Base-by-base conservation (phyloP, 495 filamentous ascomycete genomes). In the Halenospora varia region DNA sequence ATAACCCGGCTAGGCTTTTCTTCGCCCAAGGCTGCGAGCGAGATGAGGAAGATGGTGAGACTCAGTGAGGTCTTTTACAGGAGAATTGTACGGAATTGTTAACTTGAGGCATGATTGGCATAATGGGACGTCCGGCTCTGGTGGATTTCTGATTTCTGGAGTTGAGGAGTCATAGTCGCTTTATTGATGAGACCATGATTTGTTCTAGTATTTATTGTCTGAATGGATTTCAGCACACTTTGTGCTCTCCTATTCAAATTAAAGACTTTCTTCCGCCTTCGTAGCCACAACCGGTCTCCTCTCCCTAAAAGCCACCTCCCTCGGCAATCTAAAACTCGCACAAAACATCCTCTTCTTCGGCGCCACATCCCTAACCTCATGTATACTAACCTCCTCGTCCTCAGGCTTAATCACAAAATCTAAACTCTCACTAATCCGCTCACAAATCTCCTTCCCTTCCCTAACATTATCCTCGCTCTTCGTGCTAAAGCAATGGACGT, bases 331-430 rank as follows among this genome's bases (percentile, higher is more conserved):
- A 69, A 98, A 97, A 61, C 83, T 95, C 8, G 89, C 92, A 70
- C 94, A 97, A 71, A 95, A 97, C 90, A 97, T 97, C 66, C 85
- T 82, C 80, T 98, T 97, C 59, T 87, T 86, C 25, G 95, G 94
- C 61, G 91, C 88, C 54, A 98, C 95, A 56, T 94, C 81, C 61
- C 94, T 76, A 17, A 97, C 90, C 71, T 94, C 84, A 62, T 85
- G 76, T 11, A 97, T 78, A 13, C 76, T 74, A 23, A 90, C 74
- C 55, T 87, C 78, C 13, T 82, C 69, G 13, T 82, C 80, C 6
- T 72, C 72, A 2, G 70, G 56, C 24, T 69, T 51, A 18, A 66
- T 42, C 46, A 25, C 51, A 39, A 46, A 55, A 19, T 35, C 54
- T 35, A 96, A 69, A 53, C 84, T 76, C 67, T 76, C 68, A 10